Evolutionary conservation across 257 asterid species (phyloP), one percentile per base, ranked within the genome.

Genomic region (Paraleonurus japonicus): DNA sequence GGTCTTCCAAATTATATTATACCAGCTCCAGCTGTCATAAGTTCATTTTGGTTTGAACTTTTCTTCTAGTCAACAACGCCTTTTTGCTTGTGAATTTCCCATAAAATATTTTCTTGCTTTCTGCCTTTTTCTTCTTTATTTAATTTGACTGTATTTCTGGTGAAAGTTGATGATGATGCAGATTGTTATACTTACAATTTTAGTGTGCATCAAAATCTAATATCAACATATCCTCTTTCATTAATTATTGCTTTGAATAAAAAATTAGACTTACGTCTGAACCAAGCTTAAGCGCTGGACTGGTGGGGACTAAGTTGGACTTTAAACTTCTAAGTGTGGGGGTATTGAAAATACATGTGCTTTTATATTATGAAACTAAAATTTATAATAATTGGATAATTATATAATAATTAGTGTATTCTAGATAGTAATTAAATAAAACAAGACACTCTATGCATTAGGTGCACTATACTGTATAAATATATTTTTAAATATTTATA

Each of bases 1-100:
- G 45, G 55, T 69, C 62, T 67, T 58, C 54, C 15, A 51, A 77
- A 69, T 55, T 41, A 19, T 47, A 16, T 57, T n/a, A 0, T 3
- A 45, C 20, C n/a, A n/a, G n/a, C 39, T 43, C 55, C 73, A 74
- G 55, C 63, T 75, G 79, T 65, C 5, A 37, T 9, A 5, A 5
- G 7, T 60, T 33, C 45, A 43, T 4, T 3, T 43, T 43, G 17
- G 19, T 43, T 43, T 22, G 4, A 12, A 23, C 1, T 41, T n/a
- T 35, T 39, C 59, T 39, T 39, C 47, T 39, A n/a, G 47, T 39
- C 13, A 11, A 41, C 37, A 15, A 24, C 30, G 11, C 30, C 55
- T 47, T 54, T 43, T 75, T 10, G 58, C 55, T n/a, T 5, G 3
- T 67, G 67, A 50, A 33, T 60, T 68, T 75, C 55, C 51, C 15